Conservation (phyloP, 2,329 filamentous ascomycete species). For the Aspergillus sp. region DNA sequence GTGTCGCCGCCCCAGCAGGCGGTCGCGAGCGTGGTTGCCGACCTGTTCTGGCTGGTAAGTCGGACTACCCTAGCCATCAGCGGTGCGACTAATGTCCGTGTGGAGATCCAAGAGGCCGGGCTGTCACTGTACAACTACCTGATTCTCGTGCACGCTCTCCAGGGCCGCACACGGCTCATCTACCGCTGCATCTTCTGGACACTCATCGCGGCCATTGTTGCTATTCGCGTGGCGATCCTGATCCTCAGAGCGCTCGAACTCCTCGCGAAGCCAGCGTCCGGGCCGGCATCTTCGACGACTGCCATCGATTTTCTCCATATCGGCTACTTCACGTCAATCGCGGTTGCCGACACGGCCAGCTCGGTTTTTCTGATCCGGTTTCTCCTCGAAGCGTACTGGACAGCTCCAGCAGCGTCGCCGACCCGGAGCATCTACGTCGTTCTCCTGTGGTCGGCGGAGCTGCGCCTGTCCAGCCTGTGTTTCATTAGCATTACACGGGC, state of each 20-base stretch:
- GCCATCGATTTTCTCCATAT: conserved; percentile 3
- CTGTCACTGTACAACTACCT: conserved; percentile 11
- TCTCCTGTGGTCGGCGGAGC: conserved; percentile 6
- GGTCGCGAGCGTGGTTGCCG: conserved; percentile 7
- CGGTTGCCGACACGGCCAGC: conserved; percentile 7
- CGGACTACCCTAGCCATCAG: background rate
- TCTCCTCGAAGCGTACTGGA: background rate
- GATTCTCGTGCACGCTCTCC: conserved; percentile 6
- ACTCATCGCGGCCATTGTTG: background rate
- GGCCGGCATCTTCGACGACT: background rate
- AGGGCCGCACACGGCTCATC: background rate
- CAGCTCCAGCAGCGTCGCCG: background rate
- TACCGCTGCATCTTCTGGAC: background rate
- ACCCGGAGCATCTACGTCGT: conserved; percentile 4
- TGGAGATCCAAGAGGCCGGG: conserved; percentile 8
- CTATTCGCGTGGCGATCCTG: background rate
- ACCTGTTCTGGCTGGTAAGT: conserved; percentile 8
- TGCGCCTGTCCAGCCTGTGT: conserved; percentile 8
- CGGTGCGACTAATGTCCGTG: background rate
- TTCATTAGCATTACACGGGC: conserved; percentile 12
- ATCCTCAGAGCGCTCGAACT: background rate
- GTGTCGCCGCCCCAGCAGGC: conserved; percentile 1
- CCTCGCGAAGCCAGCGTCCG: background rate
- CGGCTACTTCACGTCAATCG: conserved; percentile 10
- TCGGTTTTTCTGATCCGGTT: conserved; percentile 9